Evolutionary conservation across 345 rosid species (phyloP), one percentile per base, ranked within the genome.

Genomic region (Eucalyptus urophylla): DNA sequence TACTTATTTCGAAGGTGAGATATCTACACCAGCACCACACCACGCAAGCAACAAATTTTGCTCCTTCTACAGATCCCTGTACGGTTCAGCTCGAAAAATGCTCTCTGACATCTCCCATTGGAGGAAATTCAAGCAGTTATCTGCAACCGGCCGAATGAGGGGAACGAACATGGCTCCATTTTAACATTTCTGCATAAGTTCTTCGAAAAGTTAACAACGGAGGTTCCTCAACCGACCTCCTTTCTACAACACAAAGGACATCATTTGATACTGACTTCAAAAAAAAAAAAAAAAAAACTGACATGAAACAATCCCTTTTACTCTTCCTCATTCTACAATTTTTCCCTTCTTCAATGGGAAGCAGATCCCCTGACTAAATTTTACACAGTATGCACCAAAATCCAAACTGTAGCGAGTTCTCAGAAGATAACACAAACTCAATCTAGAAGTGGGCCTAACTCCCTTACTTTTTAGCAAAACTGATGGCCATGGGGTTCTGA

Each of bases 391-490:
- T n/a, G 60, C 87, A 86, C 22, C 58, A 49, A 86, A 86, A 86
- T 47, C 58, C 87, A 29, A 49, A 49, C 45, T 53, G 87, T 86
- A 86, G 45, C 87, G n/a, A 50, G 65, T 86, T 25, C 87, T 50
- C 47, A 76, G 45, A 76, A 76, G 47, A 40, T 76, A 37, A 76
- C 27, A 21, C 83, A 76, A 37, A 76, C 27, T 76, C 83, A 40
- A 40, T 76, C 83, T 10, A 21, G 83, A 76, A 40, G 83, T 37
- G 14, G 47, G 47, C 45, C 83, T 37, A 40, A 76, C 27, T 37
- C 83, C 45, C 47, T 45, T 92, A 96, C 94, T 96, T 98, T 95
- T 98, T 98, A 88, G 99, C 99, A n/a, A 93, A 97, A 90, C 95
- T 92, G 92, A 98, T 95, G 51, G 94, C 90, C 99, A 97, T 96